Evolutionary conservation across 2,329 filamentous ascomycete genomes (phyloP).

Genomic region (Hypoxylon sp.): DNA sequence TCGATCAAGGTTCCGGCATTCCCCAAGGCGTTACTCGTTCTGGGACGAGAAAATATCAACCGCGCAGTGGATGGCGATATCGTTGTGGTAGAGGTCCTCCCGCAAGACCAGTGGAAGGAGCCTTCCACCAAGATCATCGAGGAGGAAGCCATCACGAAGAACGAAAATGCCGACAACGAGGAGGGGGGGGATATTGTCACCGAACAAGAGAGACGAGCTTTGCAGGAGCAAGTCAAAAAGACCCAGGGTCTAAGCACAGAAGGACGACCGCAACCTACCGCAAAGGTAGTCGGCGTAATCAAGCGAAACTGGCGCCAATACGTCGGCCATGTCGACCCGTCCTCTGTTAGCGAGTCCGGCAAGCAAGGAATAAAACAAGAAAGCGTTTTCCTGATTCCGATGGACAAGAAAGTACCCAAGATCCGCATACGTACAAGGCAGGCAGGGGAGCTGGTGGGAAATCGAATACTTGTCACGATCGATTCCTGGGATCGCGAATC

Average conservation of each 20-base stretch:
- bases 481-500: conserved; percentile 96
- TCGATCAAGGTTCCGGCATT: conserved; percentile 91
- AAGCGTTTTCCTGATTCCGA: conserved; percentile 92
- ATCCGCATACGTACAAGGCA: conserved; percentile 92
- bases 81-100: conserved; percentile 90
- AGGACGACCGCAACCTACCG: conserved; percentile 85
- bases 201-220: conserved; percentile 81
- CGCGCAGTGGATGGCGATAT: conserved; percentile 89
- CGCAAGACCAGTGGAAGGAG: conserved; percentile 95
- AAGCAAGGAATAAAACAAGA: conserved; percentile 86
- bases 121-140: conserved; percentile 96
- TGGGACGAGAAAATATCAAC: conserved; percentile 96
- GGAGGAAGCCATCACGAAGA: conserved; percentile 87
- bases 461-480: conserved; percentile 90
- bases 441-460: conserved; percentile 85
- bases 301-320: conserved; percentile 99
- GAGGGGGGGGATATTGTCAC: conserved; percentile 80
- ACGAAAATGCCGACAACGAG: conserved; percentile 91
- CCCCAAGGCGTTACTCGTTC: conserved; percentile 83
- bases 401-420: conserved; percentile 98
- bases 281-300: conserved; percentile 87
- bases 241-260: conserved; percentile 80
- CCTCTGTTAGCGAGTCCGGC: conserved; percentile 76
- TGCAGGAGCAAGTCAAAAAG: conserved; percentile 91
- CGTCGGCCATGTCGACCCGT: conserved; percentile 91